Percentiles rank a stretch among this genome's conserved stretches.
Evolutionary conservation across 2,329 filamentous ascomycete genomes (phyloP).

Genomic region (Paecilomyces dactylethromorphus): DNA sequence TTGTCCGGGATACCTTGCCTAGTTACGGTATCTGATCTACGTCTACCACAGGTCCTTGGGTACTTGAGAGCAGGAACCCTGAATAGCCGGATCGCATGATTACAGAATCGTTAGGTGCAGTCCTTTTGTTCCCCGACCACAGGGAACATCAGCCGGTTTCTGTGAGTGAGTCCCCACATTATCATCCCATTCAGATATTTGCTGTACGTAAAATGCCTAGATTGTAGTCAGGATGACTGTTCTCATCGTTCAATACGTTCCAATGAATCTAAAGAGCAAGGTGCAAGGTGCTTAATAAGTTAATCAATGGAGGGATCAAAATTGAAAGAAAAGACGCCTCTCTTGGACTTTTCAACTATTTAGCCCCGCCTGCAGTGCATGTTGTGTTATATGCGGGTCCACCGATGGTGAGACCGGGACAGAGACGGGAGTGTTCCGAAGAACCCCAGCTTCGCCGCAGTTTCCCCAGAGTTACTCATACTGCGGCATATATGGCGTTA

Average conservation of each 20-base stretch:
- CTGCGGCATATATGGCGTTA: background rate
- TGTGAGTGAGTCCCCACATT: background rate
- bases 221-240: background rate
- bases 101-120: background rate
- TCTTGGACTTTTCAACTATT: background rate
- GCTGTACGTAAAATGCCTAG: background rate
- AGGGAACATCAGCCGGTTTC: background rate
- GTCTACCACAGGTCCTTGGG: background rate
- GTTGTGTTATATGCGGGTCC: background rate
- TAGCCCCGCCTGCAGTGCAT: background rate
- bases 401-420: background rate
- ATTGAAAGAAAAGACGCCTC: background rate
- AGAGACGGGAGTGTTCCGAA: background rate
- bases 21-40: no score
- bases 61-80: background rate
- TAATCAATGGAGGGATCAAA: background rate
- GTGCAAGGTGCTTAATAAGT: background rate
- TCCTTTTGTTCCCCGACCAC: background rate
- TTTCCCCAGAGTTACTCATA: background rate
- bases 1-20: no score
- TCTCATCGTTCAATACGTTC: no score
- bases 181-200: background rate
- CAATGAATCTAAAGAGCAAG: no score
- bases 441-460: background rate
- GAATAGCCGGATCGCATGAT: background rate